phyloP scores from a whole-genome alignment of 257 asterid species.

The Oldenlandia corymbosa region DNA sequence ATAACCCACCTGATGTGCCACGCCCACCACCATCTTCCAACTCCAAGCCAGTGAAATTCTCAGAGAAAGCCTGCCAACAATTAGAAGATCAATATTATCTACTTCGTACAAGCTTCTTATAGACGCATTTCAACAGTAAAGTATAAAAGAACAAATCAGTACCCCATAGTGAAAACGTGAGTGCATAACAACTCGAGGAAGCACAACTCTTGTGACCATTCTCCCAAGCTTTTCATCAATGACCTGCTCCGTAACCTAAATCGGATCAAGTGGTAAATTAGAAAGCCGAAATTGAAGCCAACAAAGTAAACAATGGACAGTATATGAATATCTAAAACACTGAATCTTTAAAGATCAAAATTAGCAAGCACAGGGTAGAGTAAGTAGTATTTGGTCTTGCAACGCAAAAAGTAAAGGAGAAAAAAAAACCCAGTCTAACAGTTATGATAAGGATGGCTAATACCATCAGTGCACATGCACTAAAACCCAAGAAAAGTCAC shows the following conservation, averaged over 20 bases:
- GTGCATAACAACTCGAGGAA: constrained; percentile 90
- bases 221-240: constrained; percentile 87
- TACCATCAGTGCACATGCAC: not conserved
- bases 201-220: constrained; percentile 76
- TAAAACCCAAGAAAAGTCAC: not conserved
- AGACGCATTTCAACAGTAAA: constrained; percentile 6
- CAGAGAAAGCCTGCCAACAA: constrained; percentile 72
- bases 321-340: not conserved
- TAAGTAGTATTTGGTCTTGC: too few species aligned
- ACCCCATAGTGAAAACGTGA: constrained; percentile 93
- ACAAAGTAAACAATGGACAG: not conserved
- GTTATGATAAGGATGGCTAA: not conserved
- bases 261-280: constrained; percentile 7
- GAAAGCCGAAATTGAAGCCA: not conserved
- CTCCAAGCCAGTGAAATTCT: constrained; percentile 90
- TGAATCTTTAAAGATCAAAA: too few species aligned
- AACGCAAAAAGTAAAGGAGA: not conserved
- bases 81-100: constrained; percentile 9
- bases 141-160: constrained; percentile 10
- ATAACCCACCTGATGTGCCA: constrained; percentile 76
- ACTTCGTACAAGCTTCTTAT: not conserved
- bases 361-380: too few species aligned
- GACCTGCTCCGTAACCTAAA: constrained; percentile 71
- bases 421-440: not conserved
- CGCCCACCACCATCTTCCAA: constrained; percentile 99